Evolutionary conservation across 139 green algal species (phyloP).

Genomic region (Coelastrella sp.): DNA sequence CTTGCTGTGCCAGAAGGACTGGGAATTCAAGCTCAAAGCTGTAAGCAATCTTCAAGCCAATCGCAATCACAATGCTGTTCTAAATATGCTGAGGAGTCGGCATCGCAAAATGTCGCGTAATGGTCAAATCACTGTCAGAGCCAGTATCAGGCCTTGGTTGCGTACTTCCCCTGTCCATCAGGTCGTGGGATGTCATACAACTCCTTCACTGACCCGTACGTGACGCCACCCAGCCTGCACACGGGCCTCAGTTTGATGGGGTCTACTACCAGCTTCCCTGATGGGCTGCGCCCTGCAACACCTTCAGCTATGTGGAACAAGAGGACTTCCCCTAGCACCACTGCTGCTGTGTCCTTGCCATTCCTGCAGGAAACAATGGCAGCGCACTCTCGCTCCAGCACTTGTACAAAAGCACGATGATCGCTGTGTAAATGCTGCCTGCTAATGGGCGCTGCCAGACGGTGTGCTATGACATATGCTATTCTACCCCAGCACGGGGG

Average conservation of each 20-base stretch:
- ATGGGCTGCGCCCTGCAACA: slow-evolving; percentile 64
- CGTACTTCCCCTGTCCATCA: background rate
- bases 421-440: too few relatives aligned
- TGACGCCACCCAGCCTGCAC: slow-evolving; percentile 82
- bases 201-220: slow-evolving; percentile 71
- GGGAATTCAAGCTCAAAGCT: too few relatives aligned
- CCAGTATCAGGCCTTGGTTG: background rate
- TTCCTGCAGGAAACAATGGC: slow-evolving; percentile 1
- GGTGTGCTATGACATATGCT: too few relatives aligned
- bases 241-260: slow-evolving; percentile 71
- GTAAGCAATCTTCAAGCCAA: too few relatives aligned
- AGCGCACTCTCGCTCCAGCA: background rate
- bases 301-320: slow-evolving; percentile 84
- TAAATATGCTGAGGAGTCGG: too few relatives aligned
- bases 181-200: slow-evolving; percentile 88
- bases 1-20: too few relatives aligned
- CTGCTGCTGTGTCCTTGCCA: slow-evolving; percentile 55
- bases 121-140: too few relatives aligned
- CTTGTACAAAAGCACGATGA: too few relatives aligned
- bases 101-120: too few relatives aligned
- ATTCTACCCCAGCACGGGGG: too few relatives aligned
- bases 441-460: too few relatives aligned
- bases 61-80: too few relatives aligned
- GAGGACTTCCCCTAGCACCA: slow-evolving; percentile 92
- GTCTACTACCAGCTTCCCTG: slow-evolving; percentile 82